phyloP scores from a whole-genome alignment of 192 early-diverging fungal species.

The Coemansia sp. region DNA sequence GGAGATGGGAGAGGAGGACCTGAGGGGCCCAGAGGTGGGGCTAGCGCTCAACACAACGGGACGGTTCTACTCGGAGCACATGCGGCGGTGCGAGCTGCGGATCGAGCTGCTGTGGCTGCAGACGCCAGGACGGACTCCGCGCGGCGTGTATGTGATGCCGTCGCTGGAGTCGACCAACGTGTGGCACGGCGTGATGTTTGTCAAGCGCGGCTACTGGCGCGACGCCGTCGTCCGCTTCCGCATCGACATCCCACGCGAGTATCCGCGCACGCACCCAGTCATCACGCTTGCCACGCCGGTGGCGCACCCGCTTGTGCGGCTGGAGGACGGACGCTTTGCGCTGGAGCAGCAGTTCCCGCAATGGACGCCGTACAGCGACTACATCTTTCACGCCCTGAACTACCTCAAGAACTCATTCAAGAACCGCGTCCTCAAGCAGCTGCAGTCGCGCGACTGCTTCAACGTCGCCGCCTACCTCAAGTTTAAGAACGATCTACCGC shows the following conservation, averaged over 20 bases:
- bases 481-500: conserved; percentile 48
- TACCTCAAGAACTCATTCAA: conserved; percentile 88
- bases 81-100: conserved; percentile 54
- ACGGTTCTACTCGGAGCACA: conserved; percentile 56
- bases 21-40: conserved; percentile 28
- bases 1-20: conserved; percentile 19
- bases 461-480: conserved; percentile 48
- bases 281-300: conserved; percentile 76
- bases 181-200: conserved; percentile 86
- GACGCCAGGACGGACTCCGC: conserved; percentile 69
- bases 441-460: conserved; percentile 50
- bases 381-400: conserved; percentile 82
- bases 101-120: conserved; percentile 50
- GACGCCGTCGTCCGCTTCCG: conserved; percentile 89
- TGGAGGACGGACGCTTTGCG: conserved; percentile 65
- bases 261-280: conserved; percentile 72
- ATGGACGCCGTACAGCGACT: conserved; percentile 83
- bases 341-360: conserved; percentile 78
- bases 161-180: conserved; percentile 56
- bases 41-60: conserved; percentile 40
- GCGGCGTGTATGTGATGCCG: conserved; percentile 88
- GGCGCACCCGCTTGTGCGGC: conserved; percentile 84
- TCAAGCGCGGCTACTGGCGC: conserved; percentile 89
- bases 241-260: conserved; percentile 75
- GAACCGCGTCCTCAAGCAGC: conserved; percentile 68